Percentiles rank a stretch among this genome's conserved stretches.
phyloP scores from a whole-genome alignment of 1,284 basidiomycete genomes.

The Ceratobasidium sp. region DNA sequence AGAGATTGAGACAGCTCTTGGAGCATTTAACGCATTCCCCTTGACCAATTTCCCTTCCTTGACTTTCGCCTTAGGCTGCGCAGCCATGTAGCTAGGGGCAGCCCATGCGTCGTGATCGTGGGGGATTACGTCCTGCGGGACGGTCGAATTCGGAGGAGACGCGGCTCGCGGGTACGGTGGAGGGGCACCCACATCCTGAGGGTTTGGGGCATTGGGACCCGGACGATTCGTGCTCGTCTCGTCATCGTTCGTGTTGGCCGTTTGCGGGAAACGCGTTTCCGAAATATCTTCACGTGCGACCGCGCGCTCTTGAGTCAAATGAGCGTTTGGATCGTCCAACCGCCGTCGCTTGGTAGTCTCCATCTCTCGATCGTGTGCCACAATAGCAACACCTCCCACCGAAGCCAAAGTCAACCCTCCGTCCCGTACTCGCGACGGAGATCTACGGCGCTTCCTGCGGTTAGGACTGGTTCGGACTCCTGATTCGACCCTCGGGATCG shows the following conservation, averaged over 20 bases:
- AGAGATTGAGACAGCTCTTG: neutral
- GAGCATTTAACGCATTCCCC: neutral
- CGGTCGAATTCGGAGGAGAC: neutral
- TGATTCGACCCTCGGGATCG: conserved; percentile 10
- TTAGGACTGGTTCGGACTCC: conserved; percentile 9
- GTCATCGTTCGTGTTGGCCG: neutral
- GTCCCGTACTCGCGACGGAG: conserved; percentile 20
- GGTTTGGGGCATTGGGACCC: neutral
- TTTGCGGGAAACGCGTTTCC: conserved; percentile 4
- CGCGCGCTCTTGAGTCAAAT: neutral
- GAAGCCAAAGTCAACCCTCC: conserved; percentile 9
- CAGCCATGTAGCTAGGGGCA: conserved; percentile 22
- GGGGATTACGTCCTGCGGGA: conserved; percentile 13
- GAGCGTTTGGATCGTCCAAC: conserved; percentile 15
- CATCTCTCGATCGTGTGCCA: neutral
- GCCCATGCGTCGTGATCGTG: conserved; percentile 41
- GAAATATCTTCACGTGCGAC: conserved; percentile 10
- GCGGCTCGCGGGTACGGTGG: conserved; percentile 6
- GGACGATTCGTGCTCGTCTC: neutral
- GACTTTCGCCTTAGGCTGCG: neutral
- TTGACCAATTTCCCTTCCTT: neutral
- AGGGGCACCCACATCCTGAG: neutral
- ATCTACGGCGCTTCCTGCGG: conserved; percentile 38
- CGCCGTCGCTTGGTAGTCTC: conserved; percentile 23
- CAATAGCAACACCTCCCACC: neutral